phyloP scores from a whole-genome alignment of 148 eudicot genomes.

The Rhododendron griersonianum region DNA sequence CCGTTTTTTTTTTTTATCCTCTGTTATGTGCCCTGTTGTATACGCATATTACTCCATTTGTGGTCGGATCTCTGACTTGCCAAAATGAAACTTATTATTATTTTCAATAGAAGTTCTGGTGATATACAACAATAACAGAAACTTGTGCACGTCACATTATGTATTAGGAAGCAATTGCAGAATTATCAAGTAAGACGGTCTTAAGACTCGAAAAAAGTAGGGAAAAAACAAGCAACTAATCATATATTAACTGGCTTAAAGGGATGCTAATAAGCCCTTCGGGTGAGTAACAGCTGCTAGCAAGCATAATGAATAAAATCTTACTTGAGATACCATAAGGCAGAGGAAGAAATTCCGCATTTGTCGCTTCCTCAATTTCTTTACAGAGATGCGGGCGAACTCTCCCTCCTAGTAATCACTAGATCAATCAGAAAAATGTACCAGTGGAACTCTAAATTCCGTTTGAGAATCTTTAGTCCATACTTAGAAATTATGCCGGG shows the following conservation, averaged over 20 bases:
- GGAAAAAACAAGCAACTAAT: not conserved
- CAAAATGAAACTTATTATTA: not conserved
- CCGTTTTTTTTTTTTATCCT: not conserved
- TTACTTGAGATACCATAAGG: constrained; percentile 97
- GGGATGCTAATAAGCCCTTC: not conserved
- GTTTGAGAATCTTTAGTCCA: not conserved
- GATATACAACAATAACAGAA: not conserved
- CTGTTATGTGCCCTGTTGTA: not conserved
- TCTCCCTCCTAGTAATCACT: constrained; percentile 72
- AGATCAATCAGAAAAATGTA: constrained; percentile 9
- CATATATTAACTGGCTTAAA: not conserved
- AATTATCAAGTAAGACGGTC: not conserved
- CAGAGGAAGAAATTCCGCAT: constrained; percentile 83
- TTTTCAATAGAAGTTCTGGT: not conserved
- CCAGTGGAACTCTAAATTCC: not conserved
- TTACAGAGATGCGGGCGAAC: constrained; percentile 64
- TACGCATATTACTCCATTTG: not conserved
- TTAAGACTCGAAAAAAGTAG: not conserved
- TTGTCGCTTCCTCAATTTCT: constrained; percentile 79
- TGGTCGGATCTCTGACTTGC: not conserved
- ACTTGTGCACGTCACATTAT: not conserved
- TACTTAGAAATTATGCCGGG: not conserved
- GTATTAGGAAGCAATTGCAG: not conserved
- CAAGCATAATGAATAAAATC: constrained; percentile 3
- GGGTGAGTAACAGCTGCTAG: not conserved